Base-by-base conservation (phyloP, 2,329 filamentous ascomycete genomes). In the Eutypa lata region DNA sequence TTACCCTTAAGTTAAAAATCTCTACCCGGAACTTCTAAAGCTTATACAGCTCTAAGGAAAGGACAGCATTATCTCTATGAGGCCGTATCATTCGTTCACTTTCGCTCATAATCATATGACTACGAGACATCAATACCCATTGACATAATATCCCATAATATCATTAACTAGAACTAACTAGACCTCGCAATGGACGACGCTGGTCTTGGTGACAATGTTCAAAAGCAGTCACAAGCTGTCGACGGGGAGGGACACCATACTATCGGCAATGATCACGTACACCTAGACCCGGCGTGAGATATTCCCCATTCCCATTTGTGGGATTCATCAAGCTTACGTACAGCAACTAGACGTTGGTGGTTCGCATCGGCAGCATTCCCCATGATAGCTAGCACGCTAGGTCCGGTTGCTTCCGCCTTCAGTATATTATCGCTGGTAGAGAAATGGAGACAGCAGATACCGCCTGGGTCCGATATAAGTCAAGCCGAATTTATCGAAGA, bases 401-500 rank as follows among this genome's bases (percentile, higher is more conserved):
- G 90, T 1, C 92, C 92, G 0, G 82, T 96, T 10, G 92, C 92
- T 2, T 96, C 92, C 53, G 86, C 94, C 28, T 88, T 94, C 71
- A 93, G 88, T 53, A 91, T 96, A 53, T 91, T 89, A 56, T 90
- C 91, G 7, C 77, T 96, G n/a, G 89, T 90, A 1, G 86, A 84
- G 26, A 83, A 83, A 21, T 96, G 91, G 92, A 79, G 89, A 55
- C 81, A 87, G 66, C 75, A 76, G 47, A 71, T 81, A 5, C 67
- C 70, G 1, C 75, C 78, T 0, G 73, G 75, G 0, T 73, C 78
- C 5, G 66, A 77, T 2, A 65, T 80, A 6, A 72, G 79, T 10
- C 64, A 74, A 1, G 85, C 82, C 0, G 33, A 58, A 2, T 83
- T 81, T 22, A 78, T 88, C 51, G 40, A 59, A 0, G 91, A 96